Percentiles rank a stretch among this genome's conserved stretches.
phyloP scores from a whole-genome alignment of 225 moss, liverwort and hornwort species.

The Polytrichum commune region DNA sequence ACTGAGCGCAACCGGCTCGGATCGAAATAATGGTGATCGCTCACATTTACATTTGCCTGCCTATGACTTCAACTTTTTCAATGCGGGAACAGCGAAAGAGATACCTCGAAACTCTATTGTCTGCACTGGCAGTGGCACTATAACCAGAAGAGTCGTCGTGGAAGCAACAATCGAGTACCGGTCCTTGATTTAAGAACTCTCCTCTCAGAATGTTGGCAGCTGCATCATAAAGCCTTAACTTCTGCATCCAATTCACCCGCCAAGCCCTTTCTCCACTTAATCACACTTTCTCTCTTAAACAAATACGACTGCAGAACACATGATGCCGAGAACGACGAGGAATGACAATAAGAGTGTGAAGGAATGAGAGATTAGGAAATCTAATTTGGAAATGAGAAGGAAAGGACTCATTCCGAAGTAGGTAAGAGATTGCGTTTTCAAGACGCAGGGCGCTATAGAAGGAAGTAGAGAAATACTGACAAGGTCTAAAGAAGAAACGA shows the following conservation, averaged over 20 bases:
- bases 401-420: too few relatives aligned
- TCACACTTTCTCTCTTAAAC: too few relatives aligned
- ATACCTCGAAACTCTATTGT: constrained; percentile 63
- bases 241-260: constrained; percentile 42
- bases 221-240: constrained; percentile 82
- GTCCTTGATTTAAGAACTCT: constrained; percentile 57
- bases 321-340: too few relatives aligned
- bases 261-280: neutral
- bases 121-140: constrained; percentile 53
- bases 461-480: constrained; percentile 37
- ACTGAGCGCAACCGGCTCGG: too few relatives aligned
- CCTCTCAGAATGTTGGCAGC: constrained; percentile 62
- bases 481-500: constrained; percentile 87
- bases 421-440: too few relatives aligned
- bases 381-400: too few relatives aligned
- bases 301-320: too few relatives aligned
- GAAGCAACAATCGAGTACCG: constrained; percentile 89
- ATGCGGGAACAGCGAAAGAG: neutral
- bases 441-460: neutral
- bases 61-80: neutral
- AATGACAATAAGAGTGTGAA: too few relatives aligned
- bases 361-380: too few relatives aligned
- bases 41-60: neutral
- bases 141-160: constrained; percentile 85
- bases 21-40: neutral